These are phyloP conservation scores for Ophiostoma australiae DNA, from an alignment of 2,329 filamentous ascomycete genomes.

Conservation along the genomic window DNA sequence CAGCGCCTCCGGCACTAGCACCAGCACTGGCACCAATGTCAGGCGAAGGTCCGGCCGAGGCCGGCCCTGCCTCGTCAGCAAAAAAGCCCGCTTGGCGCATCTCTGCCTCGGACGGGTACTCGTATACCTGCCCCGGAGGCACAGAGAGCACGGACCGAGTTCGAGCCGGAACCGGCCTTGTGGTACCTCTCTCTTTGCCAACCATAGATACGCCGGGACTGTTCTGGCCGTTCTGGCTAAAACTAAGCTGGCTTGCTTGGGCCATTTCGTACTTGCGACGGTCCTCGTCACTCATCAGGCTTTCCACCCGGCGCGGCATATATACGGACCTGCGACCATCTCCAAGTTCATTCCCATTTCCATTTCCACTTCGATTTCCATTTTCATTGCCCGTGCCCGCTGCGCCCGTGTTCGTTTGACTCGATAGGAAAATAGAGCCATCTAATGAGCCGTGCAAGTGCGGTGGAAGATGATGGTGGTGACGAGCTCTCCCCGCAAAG, in stretches of 20 bases:
- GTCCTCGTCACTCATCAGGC: conserved; percentile 74
- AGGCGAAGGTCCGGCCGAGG: not conserved
- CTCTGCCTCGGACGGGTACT: conserved; percentile 43
- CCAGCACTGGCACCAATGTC: not conserved
- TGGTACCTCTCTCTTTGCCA: conserved; percentile 14
- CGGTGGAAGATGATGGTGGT: conserved; percentile 33
- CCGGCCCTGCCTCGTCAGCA: conserved; percentile 32
- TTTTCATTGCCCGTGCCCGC: not conserved
- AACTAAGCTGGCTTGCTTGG: conserved; percentile 49
- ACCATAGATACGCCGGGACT: not conserved
- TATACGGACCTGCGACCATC: conserved; percentile 52
- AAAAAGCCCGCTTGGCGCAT: conserved; percentile 41
- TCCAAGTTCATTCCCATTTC: not conserved
- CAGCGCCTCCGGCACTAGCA: not conserved
- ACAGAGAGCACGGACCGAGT: conserved; percentile 34
- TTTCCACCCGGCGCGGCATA: conserved; percentile 64
- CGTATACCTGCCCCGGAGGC: conserved; percentile 45
- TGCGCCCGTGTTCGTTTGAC: conserved; percentile 37
- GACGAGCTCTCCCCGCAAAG: not conserved
- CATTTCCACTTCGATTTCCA: not conserved
- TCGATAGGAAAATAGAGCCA: conserved; percentile 54
- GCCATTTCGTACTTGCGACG: conserved; percentile 67
- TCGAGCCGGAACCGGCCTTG: not conserved
- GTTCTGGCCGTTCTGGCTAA: conserved; percentile 18
- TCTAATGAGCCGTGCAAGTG: conserved; percentile 61